Evolutionary conservation across 2,329 filamentous ascomycete genomes (phyloP), one percentile per base, ranked within the genome.

Genomic region (Arthrinium phaeospermum): DNA sequence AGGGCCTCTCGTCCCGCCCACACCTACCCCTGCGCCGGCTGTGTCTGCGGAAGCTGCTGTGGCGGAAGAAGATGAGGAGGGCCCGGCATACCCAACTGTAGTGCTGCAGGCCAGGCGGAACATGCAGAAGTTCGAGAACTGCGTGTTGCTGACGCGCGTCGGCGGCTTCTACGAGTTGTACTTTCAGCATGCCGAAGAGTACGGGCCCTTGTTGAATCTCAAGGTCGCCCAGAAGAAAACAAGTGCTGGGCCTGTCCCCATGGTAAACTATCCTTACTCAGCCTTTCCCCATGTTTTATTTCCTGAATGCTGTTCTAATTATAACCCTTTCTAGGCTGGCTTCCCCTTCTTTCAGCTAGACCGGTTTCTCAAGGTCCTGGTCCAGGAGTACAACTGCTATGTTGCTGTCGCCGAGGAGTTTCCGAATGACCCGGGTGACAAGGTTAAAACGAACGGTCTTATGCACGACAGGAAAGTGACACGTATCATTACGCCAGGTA

Each of bases 81-180:
- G 27, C 19, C 47, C 89, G 22, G 79, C 84, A 6, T 98, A 98
- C 81, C 95, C 96, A 22, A 93, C 94, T n/a, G 93, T 98, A 68
- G 86, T 98, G 72, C 90, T 94, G 79, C 95, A 98, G 81, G 96
- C 94, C 41, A 90, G 91, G 72, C 94, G 91, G 76, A 97, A 98
- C 83, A 98, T 98, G 92, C 88, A 91, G 76, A 95, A 93, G 78
- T 98, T 97, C 83, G 90, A 91, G 78, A 94, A 97, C 78, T 98
- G 96, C 82, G 93, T 99, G 51, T 82, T 99, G 10, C 85, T 99
- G 73, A 99, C 96, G 4, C 91, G 96, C 72, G 95, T 99, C 41
- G 96, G 96, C 71, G 92, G 95, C 73, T 99, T 99, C 83, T 99
- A 98, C 83, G 96, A 99, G 89, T 86, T 99, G 72, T 99, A 99